Conservation (phyloP, 108 stramenopile species). For the Conticribra guillardii region DNA sequence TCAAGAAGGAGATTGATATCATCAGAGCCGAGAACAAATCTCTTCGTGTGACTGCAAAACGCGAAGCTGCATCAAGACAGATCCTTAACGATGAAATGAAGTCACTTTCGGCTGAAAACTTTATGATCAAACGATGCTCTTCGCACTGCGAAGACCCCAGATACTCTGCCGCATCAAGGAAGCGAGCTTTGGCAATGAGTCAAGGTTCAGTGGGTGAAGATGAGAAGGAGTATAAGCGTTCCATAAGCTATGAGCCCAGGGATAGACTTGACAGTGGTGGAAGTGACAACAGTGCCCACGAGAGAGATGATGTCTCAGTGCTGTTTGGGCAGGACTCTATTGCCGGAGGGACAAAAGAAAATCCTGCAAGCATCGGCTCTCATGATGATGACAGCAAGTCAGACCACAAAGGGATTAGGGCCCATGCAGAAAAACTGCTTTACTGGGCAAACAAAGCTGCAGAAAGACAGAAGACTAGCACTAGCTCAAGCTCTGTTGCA, state of each 20-base stretch:
- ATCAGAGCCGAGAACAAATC: constrained; percentile 27
- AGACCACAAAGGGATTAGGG: constrained; percentile 47
- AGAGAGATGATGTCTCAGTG: constrained; percentile 24
- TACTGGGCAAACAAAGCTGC: constrained; percentile 53
- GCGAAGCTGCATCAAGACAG: constrained; percentile 3
- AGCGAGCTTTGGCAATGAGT: background rate
- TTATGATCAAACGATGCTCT: background rate
- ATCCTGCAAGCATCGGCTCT: background rate
- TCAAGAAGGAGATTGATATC: constrained; percentile 12
- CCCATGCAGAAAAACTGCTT: constrained; percentile 50
- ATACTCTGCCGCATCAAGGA: background rate
- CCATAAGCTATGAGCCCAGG: constrained; percentile 13
- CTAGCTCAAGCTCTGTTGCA: constrained; percentile 3
- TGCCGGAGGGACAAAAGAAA: background rate
- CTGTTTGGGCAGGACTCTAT: constrained; percentile 38
- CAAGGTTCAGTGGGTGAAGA: background rate
- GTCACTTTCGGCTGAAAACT: constrained; percentile 1
- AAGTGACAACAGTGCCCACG: constrained; percentile 1
- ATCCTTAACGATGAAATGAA: constrained; percentile 20
- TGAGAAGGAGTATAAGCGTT: constrained; percentile 9
- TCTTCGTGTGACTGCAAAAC: constrained; percentile 2
- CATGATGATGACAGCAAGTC: constrained; percentile 1
- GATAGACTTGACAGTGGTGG: constrained; percentile 11
- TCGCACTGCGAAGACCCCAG: constrained; percentile 3
- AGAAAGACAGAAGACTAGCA: constrained; percentile 21